A percentile compares a stretch with the other conserved stretches of the same genome.
These are phyloP conservation scores for Diaporthe amygdali DNA, from an alignment of 2,329 filamentous ascomycete species.

Conservation along the genomic window DNA sequence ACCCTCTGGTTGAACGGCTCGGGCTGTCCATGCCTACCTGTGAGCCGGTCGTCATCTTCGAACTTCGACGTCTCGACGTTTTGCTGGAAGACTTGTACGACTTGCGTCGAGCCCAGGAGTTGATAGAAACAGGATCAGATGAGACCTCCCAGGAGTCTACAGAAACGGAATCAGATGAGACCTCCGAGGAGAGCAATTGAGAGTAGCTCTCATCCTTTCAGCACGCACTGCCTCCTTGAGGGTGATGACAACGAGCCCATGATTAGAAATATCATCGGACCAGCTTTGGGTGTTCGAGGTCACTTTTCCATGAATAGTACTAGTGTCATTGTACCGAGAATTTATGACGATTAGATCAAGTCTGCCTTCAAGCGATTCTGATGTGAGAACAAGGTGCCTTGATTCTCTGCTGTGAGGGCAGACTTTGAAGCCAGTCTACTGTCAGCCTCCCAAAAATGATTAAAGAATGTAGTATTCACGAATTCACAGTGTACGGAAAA, in stretches of 20 bases:
- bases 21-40: neutral
- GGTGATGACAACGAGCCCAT: neutral
- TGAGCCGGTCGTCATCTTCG: neutral
- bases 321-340: too few relatives aligned
- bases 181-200: neutral
- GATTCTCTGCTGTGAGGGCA: neutral
- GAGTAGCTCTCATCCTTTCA: neutral
- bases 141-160: too few relatives aligned
- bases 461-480: neutral
- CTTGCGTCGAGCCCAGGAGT: too few relatives aligned
- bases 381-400: neutral
- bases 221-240: neutral
- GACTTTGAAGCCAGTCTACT: too few relatives aligned
- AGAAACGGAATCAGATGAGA: neutral
- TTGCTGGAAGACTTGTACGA: neutral
- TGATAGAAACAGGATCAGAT: too few relatives aligned
- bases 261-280: neutral
- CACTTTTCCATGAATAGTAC: too few relatives aligned
- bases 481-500: fast-evolving
- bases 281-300: too few relatives aligned
- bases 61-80: neutral
- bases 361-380: too few relatives aligned
- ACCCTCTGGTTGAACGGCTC: neutral
- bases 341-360: neutral
- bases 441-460: neutral